These are phyloP conservation scores for Phanerodontia chrysosporium DNA, from an alignment of 768 basidiomycete genomes.

Conservation along the genomic window DNA sequence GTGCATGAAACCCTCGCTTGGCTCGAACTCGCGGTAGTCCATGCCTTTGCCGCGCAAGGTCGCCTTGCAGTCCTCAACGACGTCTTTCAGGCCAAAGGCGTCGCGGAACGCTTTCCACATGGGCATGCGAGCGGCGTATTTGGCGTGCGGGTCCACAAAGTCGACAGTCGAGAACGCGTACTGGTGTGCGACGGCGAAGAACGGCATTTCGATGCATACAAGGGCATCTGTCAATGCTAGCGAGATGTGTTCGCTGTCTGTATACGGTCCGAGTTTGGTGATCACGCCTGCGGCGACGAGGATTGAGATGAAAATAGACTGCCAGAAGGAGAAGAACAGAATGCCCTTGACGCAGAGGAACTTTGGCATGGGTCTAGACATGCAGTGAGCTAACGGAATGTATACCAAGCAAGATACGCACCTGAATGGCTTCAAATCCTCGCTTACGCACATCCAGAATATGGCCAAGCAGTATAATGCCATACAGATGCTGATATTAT, in stretches of 20 bases:
- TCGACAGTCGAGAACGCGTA: slow-evolving; percentile 92
- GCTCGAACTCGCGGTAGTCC: slow-evolving; percentile 95
- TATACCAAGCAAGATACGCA: slow-evolving; percentile 29
- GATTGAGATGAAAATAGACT: slow-evolving; percentile 79
- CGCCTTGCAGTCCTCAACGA: slow-evolving; percentile 76
- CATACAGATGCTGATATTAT: slow-evolving; percentile 77
- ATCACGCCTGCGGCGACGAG: slow-evolving; percentile 83
- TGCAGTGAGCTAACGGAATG: neutral
- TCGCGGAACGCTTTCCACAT: slow-evolving; percentile 85
- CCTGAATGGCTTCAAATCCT: slow-evolving; percentile 89
- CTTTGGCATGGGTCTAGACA: slow-evolving; percentile 80
- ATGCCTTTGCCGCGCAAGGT: slow-evolving; percentile 88
- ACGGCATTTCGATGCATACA: slow-evolving; percentile 95
- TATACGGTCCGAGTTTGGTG: slow-evolving; percentile 79
- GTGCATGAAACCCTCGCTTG: slow-evolving; percentile 90
- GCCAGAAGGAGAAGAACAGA: slow-evolving; percentile 99
- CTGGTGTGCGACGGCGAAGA: slow-evolving; percentile 93
- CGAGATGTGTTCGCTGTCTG: slow-evolving; percentile 84
- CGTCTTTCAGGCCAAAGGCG: slow-evolving; percentile 82
- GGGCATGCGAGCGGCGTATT: slow-evolving; percentile 85
- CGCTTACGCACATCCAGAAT: slow-evolving; percentile 92
- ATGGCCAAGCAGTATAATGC: slow-evolving; percentile 89
- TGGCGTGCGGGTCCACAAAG: slow-evolving; percentile 61
- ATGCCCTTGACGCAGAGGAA: slow-evolving; percentile 99
- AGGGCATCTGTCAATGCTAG: slow-evolving; percentile 86